phyloP scores from a whole-genome alignment of 441 rosid genomes.

The Pelargonium myrrhifolium region DNA sequence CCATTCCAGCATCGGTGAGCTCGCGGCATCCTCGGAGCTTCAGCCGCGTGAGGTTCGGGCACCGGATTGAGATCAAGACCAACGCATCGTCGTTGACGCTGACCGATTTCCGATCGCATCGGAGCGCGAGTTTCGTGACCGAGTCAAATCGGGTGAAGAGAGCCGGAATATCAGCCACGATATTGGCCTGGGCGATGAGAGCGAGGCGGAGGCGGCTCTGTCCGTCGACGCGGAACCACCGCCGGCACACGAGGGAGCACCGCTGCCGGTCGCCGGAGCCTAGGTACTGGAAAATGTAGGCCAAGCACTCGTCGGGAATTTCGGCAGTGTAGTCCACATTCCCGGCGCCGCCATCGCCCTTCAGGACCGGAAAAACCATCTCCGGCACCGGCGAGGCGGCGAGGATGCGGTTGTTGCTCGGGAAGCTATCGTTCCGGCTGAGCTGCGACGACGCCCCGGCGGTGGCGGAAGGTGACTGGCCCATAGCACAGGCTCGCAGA shows the following conservation, averaged over 20 bases:
- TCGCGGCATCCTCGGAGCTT: slow-evolving; percentile 67
- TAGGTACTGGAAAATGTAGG: slow-evolving; percentile 56
- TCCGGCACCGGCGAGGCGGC: background rate
- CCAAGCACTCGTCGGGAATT: slow-evolving; percentile 68
- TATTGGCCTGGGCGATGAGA: slow-evolving; percentile 39
- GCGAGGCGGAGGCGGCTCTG: slow-evolving; percentile 43
- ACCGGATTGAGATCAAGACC: slow-evolving; percentile 33
- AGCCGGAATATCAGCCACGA: slow-evolving; percentile 24
- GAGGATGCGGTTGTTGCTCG: slow-evolving; percentile 5
- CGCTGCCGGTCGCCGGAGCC: slow-evolving; percentile 50
- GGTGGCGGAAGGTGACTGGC: slow-evolving; percentile 46
- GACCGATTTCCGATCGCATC: slow-evolving; percentile 43
- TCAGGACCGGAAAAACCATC: background rate
- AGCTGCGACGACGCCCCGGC: background rate
- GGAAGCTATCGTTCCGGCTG: slow-evolving; percentile 5
- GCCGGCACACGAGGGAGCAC: slow-evolving; percentile 55
- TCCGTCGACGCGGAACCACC: slow-evolving; percentile 73
- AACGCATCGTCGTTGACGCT: slow-evolving; percentile 46
- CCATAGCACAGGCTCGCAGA: slow-evolving; percentile 29
- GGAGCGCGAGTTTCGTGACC: slow-evolving; percentile 44
- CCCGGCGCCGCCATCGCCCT: background rate
- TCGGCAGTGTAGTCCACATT: slow-evolving; percentile 31
- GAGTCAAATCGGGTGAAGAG: slow-evolving; percentile 44
- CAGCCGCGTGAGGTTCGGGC: slow-evolving; percentile 39
- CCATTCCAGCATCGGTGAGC: slow-evolving; percentile 47